These are phyloP conservation scores for Fomitopsis pinicola DNA, from an alignment of 1,284 basidiomycete species.

Conservation along the genomic window DNA sequence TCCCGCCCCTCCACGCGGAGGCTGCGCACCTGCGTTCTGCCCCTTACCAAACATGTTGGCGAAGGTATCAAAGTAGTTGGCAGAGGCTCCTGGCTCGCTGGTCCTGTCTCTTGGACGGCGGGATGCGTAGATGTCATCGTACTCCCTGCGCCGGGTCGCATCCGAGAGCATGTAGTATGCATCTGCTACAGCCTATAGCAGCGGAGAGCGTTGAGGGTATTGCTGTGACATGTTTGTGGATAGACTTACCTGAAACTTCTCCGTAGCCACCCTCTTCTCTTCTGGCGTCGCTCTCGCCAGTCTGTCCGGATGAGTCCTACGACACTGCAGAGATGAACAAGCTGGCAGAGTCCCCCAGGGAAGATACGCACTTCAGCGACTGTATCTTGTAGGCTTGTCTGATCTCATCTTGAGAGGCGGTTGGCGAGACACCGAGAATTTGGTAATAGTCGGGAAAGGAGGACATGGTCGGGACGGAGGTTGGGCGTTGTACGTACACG, in stretches of 20 bases:
- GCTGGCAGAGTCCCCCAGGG: background rate
- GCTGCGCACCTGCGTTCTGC: conserved; percentile 25
- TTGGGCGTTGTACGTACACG: background rate
- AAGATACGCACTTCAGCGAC: conserved; percentile 49
- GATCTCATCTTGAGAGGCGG: conserved; percentile 70
- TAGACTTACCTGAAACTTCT: conserved; percentile 68
- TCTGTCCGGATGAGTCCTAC: conserved; percentile 86
- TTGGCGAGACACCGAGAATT: conserved; percentile 53
- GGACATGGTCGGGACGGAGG: conserved; percentile 37
- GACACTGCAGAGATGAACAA: conserved; percentile 14
- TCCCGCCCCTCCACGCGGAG: conserved; percentile 27
- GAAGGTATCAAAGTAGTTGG: conserved; percentile 78
- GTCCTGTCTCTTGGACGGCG: conserved; percentile 46
- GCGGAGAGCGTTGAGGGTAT: too few relatives aligned
- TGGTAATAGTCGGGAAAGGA: conserved; percentile 76
- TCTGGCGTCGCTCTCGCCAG: conserved; percentile 69
- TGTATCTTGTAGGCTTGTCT: conserved; percentile 82
- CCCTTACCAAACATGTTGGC: conserved; percentile 54
- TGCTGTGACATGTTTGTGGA: too few relatives aligned
- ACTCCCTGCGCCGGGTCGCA: conserved; percentile 72
- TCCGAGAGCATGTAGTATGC: conserved; percentile 96
- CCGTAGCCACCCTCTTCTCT: conserved; percentile 75
- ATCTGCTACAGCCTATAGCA: conserved; percentile 77
- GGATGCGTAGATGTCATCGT: conserved; percentile 67
- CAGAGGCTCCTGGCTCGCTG: conserved; percentile 61